Percentiles rank a stretch among this genome's conserved stretches.
These are phyloP conservation scores for Salicornia ramosissima DNA, from an alignment of 148 eudicot genomes.

Conservation along the genomic window DNA sequence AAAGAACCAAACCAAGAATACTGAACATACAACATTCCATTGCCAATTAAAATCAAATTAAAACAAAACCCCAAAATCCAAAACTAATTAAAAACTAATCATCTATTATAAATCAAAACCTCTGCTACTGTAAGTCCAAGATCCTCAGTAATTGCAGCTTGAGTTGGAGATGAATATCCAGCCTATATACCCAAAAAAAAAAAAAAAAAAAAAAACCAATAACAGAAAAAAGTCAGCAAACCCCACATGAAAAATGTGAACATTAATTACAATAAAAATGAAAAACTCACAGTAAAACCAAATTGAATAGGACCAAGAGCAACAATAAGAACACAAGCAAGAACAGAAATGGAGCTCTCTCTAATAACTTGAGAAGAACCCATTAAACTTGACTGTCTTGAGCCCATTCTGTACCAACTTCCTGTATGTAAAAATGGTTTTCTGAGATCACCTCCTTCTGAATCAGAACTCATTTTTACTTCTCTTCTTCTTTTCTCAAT, in stretches of 20 bases:
- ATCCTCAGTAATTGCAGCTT: constrained; percentile 63
- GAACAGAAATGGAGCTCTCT: constrained; percentile 72
- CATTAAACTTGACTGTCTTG: constrained; percentile 83
- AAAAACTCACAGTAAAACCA: constrained; percentile 75
- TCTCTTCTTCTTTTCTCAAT: not conserved
- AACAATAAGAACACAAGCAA: constrained; percentile 89
- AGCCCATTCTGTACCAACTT: constrained; percentile 96
- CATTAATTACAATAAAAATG: no score
- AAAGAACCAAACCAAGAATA: constrained; percentile 87
- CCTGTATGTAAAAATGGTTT: constrained; percentile 94
- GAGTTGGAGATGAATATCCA: constrained; percentile 91
- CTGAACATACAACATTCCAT: constrained; percentile 31
- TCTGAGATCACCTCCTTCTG: constrained; percentile 58
- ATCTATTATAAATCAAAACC: constrained; percentile 34
- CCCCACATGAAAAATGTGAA: not conserved
- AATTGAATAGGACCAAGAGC: constrained; percentile 96
- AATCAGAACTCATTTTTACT: constrained; percentile 61
- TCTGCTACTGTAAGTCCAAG: constrained; percentile 72
- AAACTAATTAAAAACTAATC: constrained; percentile 18
- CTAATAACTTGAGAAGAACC: constrained; percentile 70
- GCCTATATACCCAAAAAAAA: constrained; percentile 35
- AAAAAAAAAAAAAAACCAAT: not conserved
- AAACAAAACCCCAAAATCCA: not conserved
- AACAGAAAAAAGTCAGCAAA: not conserved
- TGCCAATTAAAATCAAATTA: constrained; percentile 11